phyloP scores from a whole-genome alignment of 148 eudicot genomes.

The Euryodendron excelsum region DNA sequence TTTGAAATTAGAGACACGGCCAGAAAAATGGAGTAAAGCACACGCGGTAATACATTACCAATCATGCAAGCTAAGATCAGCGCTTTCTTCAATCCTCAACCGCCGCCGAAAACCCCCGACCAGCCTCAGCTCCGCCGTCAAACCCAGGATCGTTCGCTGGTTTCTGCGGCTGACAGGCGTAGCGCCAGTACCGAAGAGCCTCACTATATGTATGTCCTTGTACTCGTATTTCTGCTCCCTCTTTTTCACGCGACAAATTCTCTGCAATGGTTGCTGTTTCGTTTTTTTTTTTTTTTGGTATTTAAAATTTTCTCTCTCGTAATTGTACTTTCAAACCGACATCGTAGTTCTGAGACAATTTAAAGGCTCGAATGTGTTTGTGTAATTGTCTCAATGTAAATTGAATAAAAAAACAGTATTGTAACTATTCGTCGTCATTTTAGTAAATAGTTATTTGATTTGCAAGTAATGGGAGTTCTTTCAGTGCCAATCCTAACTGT shows the following conservation, averaged over 20 bases:
- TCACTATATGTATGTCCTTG: neutral
- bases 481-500: neutral
- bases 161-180: neutral
- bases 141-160: neutral
- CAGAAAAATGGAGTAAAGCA: too few species aligned
- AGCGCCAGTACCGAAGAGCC: neutral
- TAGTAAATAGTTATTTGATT: neutral
- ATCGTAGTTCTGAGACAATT: neutral
- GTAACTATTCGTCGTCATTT: too few species aligned
- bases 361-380: neutral
- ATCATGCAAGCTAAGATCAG: conserved; percentile 21
- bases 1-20: neutral
- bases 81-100: conserved; percentile 15
- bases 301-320: neutral
- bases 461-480: neutral
- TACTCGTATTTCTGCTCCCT: neutral
- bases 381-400: conserved; percentile 6
- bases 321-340: conserved; percentile 1
- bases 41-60: too few species aligned
- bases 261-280: neutral
- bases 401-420: neutral
- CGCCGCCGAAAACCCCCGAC: neutral
- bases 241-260: neutral
- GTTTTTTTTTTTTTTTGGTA: neutral
- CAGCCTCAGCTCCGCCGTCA: neutral